Percentiles rank a stretch among this genome's conserved stretches.
phyloP scores from a whole-genome alignment of 1,284 basidiomycete species.

The Vanrija sp. region DNA sequence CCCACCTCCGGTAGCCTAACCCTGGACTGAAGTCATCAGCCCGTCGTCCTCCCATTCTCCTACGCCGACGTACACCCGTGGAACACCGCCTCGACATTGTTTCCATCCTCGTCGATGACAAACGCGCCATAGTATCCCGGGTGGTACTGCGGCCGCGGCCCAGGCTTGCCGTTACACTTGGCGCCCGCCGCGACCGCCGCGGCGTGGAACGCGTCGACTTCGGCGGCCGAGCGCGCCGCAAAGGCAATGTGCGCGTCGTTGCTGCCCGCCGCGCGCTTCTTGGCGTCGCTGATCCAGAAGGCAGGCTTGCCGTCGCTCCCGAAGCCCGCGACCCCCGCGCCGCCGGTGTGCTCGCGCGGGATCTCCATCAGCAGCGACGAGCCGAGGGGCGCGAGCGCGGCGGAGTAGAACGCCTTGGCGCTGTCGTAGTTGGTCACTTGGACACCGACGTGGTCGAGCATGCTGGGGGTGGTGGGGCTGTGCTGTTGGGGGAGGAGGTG shows the following conservation, averaged over 20 bases:
- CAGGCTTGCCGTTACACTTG: conserved; percentile 12
- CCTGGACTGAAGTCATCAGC: no score
- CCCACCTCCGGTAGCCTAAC: no score
- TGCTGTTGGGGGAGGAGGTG: neutral
- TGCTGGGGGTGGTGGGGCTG: neutral
- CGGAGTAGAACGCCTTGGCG: conserved; percentile 14
- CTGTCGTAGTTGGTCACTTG: conserved; percentile 6
- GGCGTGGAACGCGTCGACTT: conserved; percentile 12
- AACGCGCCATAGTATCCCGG: conserved; percentile 17
- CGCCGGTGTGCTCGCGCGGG: neutral
- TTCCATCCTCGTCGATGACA: conserved; percentile 12
- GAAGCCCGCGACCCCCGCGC: conserved; percentile 5
- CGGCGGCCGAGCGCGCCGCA: neutral
- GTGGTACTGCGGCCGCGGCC: conserved; percentile 12
- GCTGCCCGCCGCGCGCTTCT: neutral
- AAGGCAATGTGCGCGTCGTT: conserved; percentile 11
- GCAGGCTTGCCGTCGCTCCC: conserved; percentile 4
- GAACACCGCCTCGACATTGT: conserved; percentile 17
- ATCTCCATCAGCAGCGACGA: conserved; percentile 8
- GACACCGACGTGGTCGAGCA: conserved; percentile 17
- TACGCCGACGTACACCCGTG: conserved; percentile 1
- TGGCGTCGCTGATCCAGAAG: conserved; percentile 8
- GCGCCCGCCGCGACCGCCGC: conserved; percentile 13
- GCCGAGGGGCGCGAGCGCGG: conserved; percentile 6
- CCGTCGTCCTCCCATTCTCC: no score